Evolutionary conservation across 73 alveolate genomes (phyloP).

Genomic region (Urostyla sp.): DNA sequence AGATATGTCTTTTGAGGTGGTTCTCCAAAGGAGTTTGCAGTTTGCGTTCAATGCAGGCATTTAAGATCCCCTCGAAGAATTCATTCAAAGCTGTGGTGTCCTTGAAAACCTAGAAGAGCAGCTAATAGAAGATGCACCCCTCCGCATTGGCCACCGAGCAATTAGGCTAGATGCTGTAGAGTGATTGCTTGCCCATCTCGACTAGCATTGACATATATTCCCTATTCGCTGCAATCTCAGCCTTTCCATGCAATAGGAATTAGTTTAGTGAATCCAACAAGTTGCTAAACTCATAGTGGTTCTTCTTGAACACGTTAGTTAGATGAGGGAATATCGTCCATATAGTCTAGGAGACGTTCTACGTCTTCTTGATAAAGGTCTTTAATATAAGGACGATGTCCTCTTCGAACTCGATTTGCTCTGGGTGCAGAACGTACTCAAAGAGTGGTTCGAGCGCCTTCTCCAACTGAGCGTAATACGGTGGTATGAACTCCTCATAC

Average conservation of each 20-base stretch:
- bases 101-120: slow-evolving; percentile 29
- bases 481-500: slow-evolving; percentile 44
- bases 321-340: slow-evolving; percentile 56
- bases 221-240: slow-evolving; percentile 24
- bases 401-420: slow-evolving; percentile 76
- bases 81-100: slow-evolving; percentile 17
- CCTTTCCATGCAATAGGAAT: slow-evolving; percentile 49
- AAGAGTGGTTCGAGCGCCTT: slow-evolving; percentile 68
- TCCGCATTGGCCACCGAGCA: slow-evolving; percentile 30
- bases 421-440: slow-evolving; percentile 57
- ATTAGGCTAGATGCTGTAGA: slow-evolving; percentile 35
- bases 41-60: slow-evolving; percentile 1
- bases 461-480: slow-evolving; percentile 36
- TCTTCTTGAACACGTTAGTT: slow-evolving; percentile 48
- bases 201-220: slow-evolving; percentile 21
- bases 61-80: slow-evolving; percentile 39
- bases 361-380: slow-evolving; percentile 55
- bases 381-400: slow-evolving; percentile 70
- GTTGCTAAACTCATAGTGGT: slow-evolving; percentile 47
- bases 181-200: slow-evolving; percentile 40
- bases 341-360: slow-evolving; percentile 36
- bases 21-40: not conserved
- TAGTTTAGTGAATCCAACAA: slow-evolving; percentile 51
- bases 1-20: slow-evolving; percentile 27
- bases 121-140: slow-evolving; percentile 54